Evolutionary conservation across 2,329 filamentous ascomycete genomes (phyloP), one percentile per base, ranked within the genome.

Genomic region (Neocucurbitaria cava): DNA sequence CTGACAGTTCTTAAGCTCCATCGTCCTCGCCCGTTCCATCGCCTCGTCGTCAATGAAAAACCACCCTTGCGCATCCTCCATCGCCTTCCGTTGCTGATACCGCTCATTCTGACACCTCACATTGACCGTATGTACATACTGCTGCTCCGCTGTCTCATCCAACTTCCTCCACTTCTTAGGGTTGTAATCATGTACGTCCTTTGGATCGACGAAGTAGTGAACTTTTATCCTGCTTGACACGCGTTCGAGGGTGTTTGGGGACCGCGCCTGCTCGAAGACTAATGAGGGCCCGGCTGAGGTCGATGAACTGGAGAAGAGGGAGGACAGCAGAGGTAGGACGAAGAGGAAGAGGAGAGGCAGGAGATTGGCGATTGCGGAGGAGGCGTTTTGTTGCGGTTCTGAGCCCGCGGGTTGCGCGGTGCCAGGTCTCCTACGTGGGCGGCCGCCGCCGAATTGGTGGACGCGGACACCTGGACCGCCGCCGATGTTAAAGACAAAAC

Each of bases 401-500:
- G 78, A 59, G 80, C 78, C 64, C 76, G 82, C 56, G 78, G 82
- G 61, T 83, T 85, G 69, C 85, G 86, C 72, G 17, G 70, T 75
- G n/a, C 55, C 58, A 18, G 93, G 92, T 70, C 95, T 84, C 77
- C 89, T 83, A 65, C 92, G 85, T 21, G 93, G 92, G 49, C 85
- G 83, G 5, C 81, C 84, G 49, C 95, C 94, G 65, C 93, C 94
- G 75, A 99, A 98, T 74, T 97, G 94, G 76, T 98, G 95, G 57
- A 99, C 92, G 56, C 94, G 87, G 67, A 99, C 88, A 18, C 93
- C 94, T 3, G 94, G 92, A 7, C 92, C 91, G 56, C 93, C 93
- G 63, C 91, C 91, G 76, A 97, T 86, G 78, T 97, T 97, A 79
- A 98, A 98, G 49, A 96, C 91, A 75, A 97, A 97, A 66, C 92